Base-by-base conservation (phyloP, 192 early-diverging fungal species). In the Rhizophlyctis rosea region DNA sequence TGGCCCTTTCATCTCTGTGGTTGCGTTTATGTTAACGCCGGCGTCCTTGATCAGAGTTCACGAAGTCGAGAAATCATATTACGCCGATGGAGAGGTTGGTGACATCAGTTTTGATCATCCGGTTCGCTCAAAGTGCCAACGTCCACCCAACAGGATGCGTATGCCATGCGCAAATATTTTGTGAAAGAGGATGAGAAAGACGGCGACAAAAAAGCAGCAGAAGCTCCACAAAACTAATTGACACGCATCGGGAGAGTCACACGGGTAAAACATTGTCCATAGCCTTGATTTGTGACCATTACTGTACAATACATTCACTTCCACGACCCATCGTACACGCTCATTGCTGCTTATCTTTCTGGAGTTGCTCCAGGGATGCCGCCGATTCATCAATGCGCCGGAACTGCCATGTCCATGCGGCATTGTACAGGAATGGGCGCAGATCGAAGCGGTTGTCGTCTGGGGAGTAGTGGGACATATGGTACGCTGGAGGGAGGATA, bases 391-490 rank as follows among this genome's bases (percentile, higher is more conserved):
- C 97, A 62, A 99, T 91, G 32, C 76, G 62, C 5, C 74, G 60
- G 71, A 98, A 99, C 78, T 99, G 97, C 92, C 92, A 97, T 0
- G 76, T 77, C 95, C 96, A 99, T 2, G 73, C 54, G 1, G 93
- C 72, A 67, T 95, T 90, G 71, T 99, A 99, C 24, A 99, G 79
- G 76, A 99, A 98, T 29, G 91, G 97, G 1, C 97, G 81, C 61
- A 97, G 67, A 64, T 99, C 97, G 69, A 94, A 99, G 34, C 97
- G 87, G 68, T 99, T 98, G 70, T 98, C 95, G 61, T 99, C 97
- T 2, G 96, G 92, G 53, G 90, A 90, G 69, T 99, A 99, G 0
- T 88, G 83, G 55, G 93, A 93, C 47, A 96, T 93, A 58, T 98
- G 95, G 72, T 96, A 96, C 0, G 91, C 81, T 0, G 97, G 97